Evolutionary conservation across 2,329 filamentous ascomycete species (phyloP).

Genomic region (Sphaceloma murrayae): DNA sequence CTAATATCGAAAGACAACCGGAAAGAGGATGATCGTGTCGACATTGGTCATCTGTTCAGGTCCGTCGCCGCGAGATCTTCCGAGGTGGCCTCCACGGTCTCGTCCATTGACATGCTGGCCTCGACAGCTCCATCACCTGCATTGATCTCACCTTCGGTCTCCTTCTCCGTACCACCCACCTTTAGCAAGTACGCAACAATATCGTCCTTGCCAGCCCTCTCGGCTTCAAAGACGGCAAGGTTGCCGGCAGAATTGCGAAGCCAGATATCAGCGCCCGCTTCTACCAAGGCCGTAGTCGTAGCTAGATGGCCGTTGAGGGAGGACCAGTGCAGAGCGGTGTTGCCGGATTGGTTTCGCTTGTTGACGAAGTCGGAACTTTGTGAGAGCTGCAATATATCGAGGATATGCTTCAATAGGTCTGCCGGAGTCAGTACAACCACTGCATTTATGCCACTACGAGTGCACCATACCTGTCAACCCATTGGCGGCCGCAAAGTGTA

Average conservation of each 20-base stretch:
- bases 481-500: conserved; percentile 92
- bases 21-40: not conserved
- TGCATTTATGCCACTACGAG: not conserved
- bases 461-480: conserved; percentile 58
- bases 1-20: not conserved
- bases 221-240: conserved; percentile 45
- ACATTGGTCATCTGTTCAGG: conserved; percentile 1
- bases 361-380: conserved; percentile 46
- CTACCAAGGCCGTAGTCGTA: conserved; percentile 66
- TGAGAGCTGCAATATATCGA: conserved; percentile 15
- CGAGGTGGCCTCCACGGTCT: conserved; percentile 15
- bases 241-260: conserved; percentile 77
- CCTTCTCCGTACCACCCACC: conserved; percentile 35
- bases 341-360: conserved; percentile 67
- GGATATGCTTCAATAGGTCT: conserved; percentile 19
- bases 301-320: conserved; percentile 79
- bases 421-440: not conserved
- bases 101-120: conserved; percentile 17
- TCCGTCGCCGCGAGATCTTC: conserved; percentile 11
- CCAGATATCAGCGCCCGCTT: conserved; percentile 65
- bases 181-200: conserved; percentile 41
- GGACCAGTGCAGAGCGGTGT: conserved; percentile 91
- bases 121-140: not conserved
- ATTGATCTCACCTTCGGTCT: conserved; percentile 21
- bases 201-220: conserved; percentile 40